Evolutionary conservation across 208 protist species (phyloP).

Genomic region (Lotmaria passim): DNA sequence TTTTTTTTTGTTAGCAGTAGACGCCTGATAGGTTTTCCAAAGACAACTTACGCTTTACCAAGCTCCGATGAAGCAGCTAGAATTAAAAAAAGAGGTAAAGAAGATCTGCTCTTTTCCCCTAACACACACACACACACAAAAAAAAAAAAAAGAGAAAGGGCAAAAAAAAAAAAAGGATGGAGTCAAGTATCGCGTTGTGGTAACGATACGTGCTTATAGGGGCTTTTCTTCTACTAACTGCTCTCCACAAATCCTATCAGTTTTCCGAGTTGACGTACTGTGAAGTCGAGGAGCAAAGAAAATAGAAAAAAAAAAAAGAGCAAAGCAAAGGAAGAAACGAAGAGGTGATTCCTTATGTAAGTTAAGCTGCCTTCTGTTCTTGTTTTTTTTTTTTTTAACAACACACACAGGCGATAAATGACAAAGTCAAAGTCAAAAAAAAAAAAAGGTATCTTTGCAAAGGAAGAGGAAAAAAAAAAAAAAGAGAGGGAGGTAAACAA

Average conservation of each 20-base stretch:
- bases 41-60: too few species aligned
- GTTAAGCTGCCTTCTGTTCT: too few species aligned
- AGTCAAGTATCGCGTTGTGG: conserved; percentile 3
- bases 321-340: conserved; percentile 9
- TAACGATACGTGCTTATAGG: background rate
- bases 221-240: background rate
- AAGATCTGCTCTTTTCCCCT: background rate
- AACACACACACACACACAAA: background rate
- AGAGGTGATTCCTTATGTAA: too few species aligned
- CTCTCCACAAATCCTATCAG: background rate
- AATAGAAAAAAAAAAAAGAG: conserved; percentile 5
- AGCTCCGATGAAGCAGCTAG: background rate
- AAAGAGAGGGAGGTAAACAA: conserved; percentile 11
- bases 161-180: background rate
- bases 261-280: background rate
- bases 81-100: background rate
- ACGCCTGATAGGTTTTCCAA: too few species aligned
- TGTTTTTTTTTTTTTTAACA: too few species aligned
- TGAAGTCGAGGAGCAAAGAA: background rate
- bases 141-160: conserved; percentile 3
- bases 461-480: too few species aligned
- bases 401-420: too few species aligned
- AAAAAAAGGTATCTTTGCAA: too few species aligned
- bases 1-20: too few species aligned
- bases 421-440: too few species aligned